Percentiles rank a stretch among this genome's conserved stretches.
Evolutionary conservation across 78 protist species (phyloP).

Genomic region (Blattamonas nauphoetae): DNA sequence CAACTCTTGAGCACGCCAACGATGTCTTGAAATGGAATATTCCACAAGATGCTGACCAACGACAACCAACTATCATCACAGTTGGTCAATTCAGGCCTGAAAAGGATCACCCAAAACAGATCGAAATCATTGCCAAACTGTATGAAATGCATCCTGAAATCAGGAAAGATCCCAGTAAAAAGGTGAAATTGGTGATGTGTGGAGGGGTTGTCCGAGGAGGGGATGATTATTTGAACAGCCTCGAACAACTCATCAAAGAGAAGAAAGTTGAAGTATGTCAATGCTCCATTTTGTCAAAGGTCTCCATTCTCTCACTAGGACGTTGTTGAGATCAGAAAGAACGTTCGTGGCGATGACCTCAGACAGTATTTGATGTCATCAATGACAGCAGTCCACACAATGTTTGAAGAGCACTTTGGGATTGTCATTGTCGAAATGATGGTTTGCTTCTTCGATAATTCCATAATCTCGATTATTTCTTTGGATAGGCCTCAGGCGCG

Average conservation of each 20-base stretch:
- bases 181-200: not conserved
- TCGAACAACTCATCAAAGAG: not conserved
- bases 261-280: not conserved
- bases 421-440: not conserved
- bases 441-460: not conserved
- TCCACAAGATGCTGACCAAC: not conserved
- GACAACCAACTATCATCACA: not conserved
- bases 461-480: not conserved
- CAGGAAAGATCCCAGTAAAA: not conserved
- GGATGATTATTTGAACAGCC: not conserved
- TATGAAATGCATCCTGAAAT: not conserved
- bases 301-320: not conserved
- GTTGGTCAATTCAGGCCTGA: not conserved
- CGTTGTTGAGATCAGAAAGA: not conserved
- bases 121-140: not conserved
- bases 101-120: not conserved
- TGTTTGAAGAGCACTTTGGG: not conserved
- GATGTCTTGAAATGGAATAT: not conserved
- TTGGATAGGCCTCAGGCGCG: not conserved
- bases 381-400: not conserved
- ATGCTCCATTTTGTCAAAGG: not conserved
- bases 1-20: not conserved
- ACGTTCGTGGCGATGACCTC: not conserved
- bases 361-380: not conserved
- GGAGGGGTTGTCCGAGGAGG: not conserved